Evolutionary conservation across 2,329 filamentous ascomycete genomes (phyloP).

Genomic region (Penicillium palitans): DNA sequence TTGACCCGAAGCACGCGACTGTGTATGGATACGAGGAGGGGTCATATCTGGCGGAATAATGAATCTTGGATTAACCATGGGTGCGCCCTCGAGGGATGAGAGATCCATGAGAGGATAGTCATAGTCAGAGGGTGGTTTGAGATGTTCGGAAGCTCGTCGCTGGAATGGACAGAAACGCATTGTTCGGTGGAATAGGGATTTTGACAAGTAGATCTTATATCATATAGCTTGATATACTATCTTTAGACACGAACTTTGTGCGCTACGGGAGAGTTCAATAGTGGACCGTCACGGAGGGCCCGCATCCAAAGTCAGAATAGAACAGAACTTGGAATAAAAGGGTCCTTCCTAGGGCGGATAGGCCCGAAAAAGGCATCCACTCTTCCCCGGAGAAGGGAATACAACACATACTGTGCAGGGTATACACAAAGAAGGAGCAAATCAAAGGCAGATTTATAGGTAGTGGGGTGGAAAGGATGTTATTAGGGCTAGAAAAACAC

Average conservation of each 20-base stretch:
- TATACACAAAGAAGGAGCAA: not conserved
- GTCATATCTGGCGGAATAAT: constrained; percentile 4
- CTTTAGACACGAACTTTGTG: constrained; percentile 16
- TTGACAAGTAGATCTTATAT: not conserved
- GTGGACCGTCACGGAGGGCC: constrained; percentile 13
- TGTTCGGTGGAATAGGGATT: not conserved
- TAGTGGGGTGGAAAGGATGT: not conserved
- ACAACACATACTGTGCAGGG: not conserved
- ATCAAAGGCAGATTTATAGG: not conserved
- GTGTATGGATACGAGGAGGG: constrained; percentile 3
- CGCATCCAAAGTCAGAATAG: constrained; percentile 14
- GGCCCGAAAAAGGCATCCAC: not conserved
- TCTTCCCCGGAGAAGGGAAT: not conserved
- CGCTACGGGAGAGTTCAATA: constrained; percentile 4
- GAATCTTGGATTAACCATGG: constrained; percentile 27
- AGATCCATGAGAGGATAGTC: constrained; percentile 31
- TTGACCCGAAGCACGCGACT: constrained; percentile 11
- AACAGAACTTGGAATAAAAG: not conserved
- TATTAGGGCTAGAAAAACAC: not conserved
- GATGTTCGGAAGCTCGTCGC: constrained; percentile 4
- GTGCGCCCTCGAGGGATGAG: constrained; percentile 39
- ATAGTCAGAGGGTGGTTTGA: not conserved
- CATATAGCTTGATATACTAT: constrained; percentile 7
- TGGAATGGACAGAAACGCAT: constrained; percentile 16
- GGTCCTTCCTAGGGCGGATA: not conserved